These are phyloP conservation scores for Aspergillus melleus DNA, from an alignment of 2,329 filamentous ascomycete genomes.

Conservation along the genomic window DNA sequence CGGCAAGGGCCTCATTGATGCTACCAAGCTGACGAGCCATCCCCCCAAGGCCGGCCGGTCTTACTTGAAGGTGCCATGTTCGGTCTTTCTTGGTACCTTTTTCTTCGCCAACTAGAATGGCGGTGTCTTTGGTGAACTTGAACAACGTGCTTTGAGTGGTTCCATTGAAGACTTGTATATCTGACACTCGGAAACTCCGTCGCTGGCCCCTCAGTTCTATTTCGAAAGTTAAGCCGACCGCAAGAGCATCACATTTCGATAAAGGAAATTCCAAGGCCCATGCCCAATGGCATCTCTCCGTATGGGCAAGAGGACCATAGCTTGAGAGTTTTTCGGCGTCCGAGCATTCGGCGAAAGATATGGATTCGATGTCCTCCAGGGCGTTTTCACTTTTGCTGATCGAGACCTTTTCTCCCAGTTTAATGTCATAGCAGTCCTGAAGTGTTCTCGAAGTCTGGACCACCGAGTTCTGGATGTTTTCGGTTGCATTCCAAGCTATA, in stretches of 20 bases:
- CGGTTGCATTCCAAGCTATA: constrained; percentile 62
- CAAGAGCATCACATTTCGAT: constrained; percentile 64
- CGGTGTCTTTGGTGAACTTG: constrained; percentile 35
- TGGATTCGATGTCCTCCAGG: constrained; percentile 56
- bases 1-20: constrained; percentile 66
- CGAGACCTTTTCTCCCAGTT: constrained; percentile 68
- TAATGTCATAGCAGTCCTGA: constrained; percentile 70
- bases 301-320: constrained; percentile 33
- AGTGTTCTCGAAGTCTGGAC: constrained; percentile 73
- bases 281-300: constrained; percentile 48
- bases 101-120: constrained; percentile 33
- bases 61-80: constrained; percentile 30
- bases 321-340: constrained; percentile 39
- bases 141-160: constrained; percentile 38
- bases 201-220: constrained; percentile 57
- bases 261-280: constrained; percentile 49
- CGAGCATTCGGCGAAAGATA: constrained; percentile 63
- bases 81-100: constrained; percentile 15
- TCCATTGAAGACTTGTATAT: constrained; percentile 53
- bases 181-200: constrained; percentile 61
- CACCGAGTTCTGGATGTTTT: constrained; percentile 66
- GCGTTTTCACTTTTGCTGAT: constrained; percentile 55
- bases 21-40: constrained; percentile 62
- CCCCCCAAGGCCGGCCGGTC: constrained; percentile 62
- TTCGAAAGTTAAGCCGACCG: constrained; percentile 70